Evolutionary conservation across 768 basidiomycete genomes (phyloP).

Genomic region (Trichaptum fuscoviolaceum): DNA sequence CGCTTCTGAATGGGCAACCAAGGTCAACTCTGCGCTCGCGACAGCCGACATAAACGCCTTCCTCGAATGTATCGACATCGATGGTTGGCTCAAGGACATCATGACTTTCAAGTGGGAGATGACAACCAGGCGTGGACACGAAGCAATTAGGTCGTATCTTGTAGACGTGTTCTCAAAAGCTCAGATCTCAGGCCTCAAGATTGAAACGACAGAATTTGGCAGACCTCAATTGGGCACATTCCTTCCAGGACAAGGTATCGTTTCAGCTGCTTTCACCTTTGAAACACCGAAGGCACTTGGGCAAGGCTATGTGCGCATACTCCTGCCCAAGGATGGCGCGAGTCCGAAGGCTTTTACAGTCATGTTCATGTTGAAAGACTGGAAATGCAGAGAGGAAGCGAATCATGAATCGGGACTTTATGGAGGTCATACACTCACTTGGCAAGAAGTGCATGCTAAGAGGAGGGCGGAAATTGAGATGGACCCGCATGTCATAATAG

Average conservation of each 20-base stretch:
- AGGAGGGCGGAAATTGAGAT: slow-evolving; percentile 32
- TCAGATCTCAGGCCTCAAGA: slow-evolving; percentile 21
- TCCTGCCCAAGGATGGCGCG: slow-evolving; percentile 15
- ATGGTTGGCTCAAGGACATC: slow-evolving; percentile 21
- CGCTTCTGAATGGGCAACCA: neutral
- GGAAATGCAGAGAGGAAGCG: slow-evolving; percentile 31
- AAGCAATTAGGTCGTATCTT: slow-evolving; percentile 31
- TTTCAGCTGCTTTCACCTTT: slow-evolving; percentile 34
- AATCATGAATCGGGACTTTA: slow-evolving; percentile 27
- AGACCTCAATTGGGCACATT: slow-evolving; percentile 9
- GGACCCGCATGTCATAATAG: slow-evolving; percentile 34
- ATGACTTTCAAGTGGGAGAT: slow-evolving; percentile 41
- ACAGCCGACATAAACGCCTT: neutral
- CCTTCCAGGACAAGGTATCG: slow-evolving; percentile 21
- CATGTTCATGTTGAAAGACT: slow-evolving; percentile 25
- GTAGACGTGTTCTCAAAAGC: slow-evolving; percentile 17
- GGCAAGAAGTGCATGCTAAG: slow-evolving; percentile 29
- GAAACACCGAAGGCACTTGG: slow-evolving; percentile 27
- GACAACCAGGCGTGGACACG: slow-evolving; percentile 29
- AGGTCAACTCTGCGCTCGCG: neutral
- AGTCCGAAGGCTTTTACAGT: slow-evolving; percentile 34
- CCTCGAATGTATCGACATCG: neutral
- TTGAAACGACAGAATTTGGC: slow-evolving; percentile 22
- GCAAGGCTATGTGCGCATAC: slow-evolving; percentile 31
- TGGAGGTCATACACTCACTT: slow-evolving; percentile 30